Percentiles rank a stretch among this genome's conserved stretches.
Conservation (phyloP, 495 filamentous ascomycete species). For the Chaetomium cochliodes region DNA sequence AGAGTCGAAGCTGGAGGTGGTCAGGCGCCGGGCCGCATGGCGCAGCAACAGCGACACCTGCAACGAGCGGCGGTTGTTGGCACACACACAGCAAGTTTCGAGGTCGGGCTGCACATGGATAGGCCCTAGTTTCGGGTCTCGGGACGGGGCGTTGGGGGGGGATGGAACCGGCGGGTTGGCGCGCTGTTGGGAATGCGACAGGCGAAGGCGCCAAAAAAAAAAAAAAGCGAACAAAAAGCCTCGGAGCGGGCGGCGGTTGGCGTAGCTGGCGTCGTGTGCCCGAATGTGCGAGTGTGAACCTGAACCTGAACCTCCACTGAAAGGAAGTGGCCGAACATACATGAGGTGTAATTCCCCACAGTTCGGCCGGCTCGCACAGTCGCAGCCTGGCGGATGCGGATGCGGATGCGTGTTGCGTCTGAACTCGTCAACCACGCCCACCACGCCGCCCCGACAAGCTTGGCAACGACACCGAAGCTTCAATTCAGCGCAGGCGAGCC, state of each 20-base stretch:
- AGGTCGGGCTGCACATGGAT: slow-evolving; percentile 18
- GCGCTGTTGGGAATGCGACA: neutral
- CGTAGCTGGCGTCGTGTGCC: slow-evolving; percentile 5
- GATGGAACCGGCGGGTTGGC: slow-evolving; percentile 1
- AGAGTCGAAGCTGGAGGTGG: slow-evolving; percentile 20
- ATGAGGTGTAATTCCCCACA: no score
- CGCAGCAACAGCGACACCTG: slow-evolving; percentile 17
- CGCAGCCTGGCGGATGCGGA: slow-evolving; percentile 1
- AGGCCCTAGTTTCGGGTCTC: slow-evolving; percentile 2
- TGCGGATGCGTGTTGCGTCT: neutral
- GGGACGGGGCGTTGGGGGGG: neutral
- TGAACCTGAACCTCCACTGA: no score
- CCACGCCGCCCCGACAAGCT: slow-evolving; percentile 28
- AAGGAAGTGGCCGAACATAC: no score
- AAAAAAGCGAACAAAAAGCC: neutral
- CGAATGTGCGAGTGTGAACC: neutral
- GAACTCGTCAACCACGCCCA: slow-evolving; percentile 19
- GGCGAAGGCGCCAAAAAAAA: neutral
- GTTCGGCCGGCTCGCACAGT: neutral
- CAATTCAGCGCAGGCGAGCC: slow-evolving; percentile 14
- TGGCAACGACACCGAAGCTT: slow-evolving; percentile 23
- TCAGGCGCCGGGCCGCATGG: slow-evolving; percentile 34
- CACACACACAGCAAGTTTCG: slow-evolving; percentile 16
- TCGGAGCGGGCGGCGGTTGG: neutral
- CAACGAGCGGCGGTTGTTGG: slow-evolving; percentile 17